These are phyloP conservation scores for Fusarium gaditjirri DNA, from an alignment of 2,329 filamentous ascomycete species.

Conservation along the genomic window DNA sequence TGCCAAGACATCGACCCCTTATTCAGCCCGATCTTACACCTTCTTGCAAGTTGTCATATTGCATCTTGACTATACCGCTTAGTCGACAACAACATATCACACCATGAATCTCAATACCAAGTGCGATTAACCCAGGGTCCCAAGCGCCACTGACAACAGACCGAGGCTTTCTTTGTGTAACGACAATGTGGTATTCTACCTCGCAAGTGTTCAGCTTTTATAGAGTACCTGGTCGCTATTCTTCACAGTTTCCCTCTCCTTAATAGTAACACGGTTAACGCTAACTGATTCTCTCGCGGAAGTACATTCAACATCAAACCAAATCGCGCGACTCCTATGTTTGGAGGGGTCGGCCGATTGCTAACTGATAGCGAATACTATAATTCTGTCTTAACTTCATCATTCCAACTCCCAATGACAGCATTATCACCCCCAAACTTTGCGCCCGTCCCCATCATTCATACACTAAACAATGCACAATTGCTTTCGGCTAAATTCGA, in stretches of 20 bases:
- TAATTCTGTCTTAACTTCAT: neutral
- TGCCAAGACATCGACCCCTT: conserved; percentile 4
- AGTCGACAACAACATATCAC: neutral
- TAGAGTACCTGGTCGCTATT: neutral
- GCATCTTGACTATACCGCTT: neutral
- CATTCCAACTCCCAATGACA: neutral
- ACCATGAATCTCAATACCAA: conserved; percentile 12
- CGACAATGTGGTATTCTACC: neutral
- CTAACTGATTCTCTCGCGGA: neutral
- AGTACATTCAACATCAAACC: neutral
- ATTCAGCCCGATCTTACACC: conserved; percentile 3
- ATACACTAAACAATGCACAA: neutral
- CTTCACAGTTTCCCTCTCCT: neutral
- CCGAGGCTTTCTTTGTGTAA: neutral
- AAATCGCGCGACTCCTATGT: neutral
- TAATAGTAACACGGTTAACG: neutral
- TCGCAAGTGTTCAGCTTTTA: too few species aligned
- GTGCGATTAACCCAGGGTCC: conserved; percentile 3
- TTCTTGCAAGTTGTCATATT: neutral
- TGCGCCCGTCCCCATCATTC: neutral
- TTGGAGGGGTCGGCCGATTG: neutral
- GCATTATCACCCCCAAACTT: neutral
- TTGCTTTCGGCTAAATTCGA: neutral
- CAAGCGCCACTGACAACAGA: neutral
- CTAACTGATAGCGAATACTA: neutral